A percentile compares a stretch with the other conserved stretches of the same genome.
phyloP scores from a whole-genome alignment of 2,329 filamentous ascomycete genomes.

The Alternaria viburni region DNA sequence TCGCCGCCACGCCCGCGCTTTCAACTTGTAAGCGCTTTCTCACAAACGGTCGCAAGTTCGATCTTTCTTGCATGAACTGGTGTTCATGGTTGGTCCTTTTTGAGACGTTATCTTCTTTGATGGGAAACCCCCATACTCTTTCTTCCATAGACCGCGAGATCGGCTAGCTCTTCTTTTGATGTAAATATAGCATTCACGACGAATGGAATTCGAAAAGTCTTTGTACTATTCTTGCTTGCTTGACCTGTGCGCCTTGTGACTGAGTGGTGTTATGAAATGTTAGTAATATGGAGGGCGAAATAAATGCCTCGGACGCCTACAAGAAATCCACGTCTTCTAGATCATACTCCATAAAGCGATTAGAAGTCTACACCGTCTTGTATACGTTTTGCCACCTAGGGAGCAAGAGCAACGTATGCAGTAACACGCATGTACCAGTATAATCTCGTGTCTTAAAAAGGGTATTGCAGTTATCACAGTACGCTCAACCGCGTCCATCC shows the following conservation, averaged over 20 bases:
- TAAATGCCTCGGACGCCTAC: too few species aligned
- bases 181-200: conserved; percentile 25
- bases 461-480: too few species aligned
- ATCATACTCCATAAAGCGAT: too few species aligned
- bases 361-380: too few species aligned
- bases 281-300: too few species aligned
- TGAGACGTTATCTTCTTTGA: conserved; percentile 18
- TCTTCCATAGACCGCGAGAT: conserved; percentile 16
- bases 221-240: background rate
- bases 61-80: conserved; percentile 13
- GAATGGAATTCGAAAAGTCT: conserved; percentile 20
- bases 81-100: conserved; percentile 9
- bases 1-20: conserved; percentile 48
- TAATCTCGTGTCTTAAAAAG: too few species aligned
- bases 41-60: conserved; percentile 1
- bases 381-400: too few species aligned
- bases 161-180: conserved; percentile 14
- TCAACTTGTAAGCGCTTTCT: conserved; percentile 39
- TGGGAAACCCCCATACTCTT: conserved; percentile 4
- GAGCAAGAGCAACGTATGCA: too few species aligned
- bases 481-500: too few species aligned
- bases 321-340: too few species aligned
- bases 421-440: too few species aligned
- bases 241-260: background rate
- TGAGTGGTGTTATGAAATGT: too few species aligned